Conservation (phyloP, 805 yeast genomes). For the Saccharomycopsis selenospora region DNA sequence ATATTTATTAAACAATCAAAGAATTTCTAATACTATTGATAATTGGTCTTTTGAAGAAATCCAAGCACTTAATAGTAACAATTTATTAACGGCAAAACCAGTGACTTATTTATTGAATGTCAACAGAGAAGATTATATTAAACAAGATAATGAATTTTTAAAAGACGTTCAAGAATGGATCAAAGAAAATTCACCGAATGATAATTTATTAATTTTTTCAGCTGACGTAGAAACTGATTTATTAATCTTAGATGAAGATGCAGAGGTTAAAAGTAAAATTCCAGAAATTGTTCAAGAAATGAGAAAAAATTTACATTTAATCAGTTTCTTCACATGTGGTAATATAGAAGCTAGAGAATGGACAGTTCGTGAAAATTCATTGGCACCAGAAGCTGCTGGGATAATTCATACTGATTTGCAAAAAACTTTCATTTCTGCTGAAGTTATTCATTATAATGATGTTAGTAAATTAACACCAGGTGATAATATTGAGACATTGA, state of each 20-base stretch:
- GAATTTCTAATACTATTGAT: conserved; percentile 47
- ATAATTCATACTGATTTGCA: conserved; percentile 81
- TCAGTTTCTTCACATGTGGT: conserved; percentile 86
- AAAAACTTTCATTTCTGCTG: conserved; percentile 73
- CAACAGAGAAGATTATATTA: conserved; percentile 57
- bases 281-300: conserved; percentile 58
- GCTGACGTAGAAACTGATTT: conserved; percentile 42
- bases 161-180: conserved; percentile 59
- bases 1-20: conserved; percentile 54
- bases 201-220: conserved; percentile 61
- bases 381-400: conserved; percentile 88
- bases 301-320: conserved; percentile 61
- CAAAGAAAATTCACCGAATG: conserved; percentile 50
- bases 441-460: conserved; percentile 37
- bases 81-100: conserved; percentile 84
- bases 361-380: conserved; percentile 69
- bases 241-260: conserved; percentile 26
- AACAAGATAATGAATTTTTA: conserved; percentile 44
- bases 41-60: conserved; percentile 61
- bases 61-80: conserved; percentile 59
- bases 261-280: conserved; percentile 34
- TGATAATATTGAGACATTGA: conserved; percentile 37
- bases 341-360: conserved; percentile 81
- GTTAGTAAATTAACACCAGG: conserved; percentile 6
- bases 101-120: conserved; percentile 70